phyloP scores from a whole-genome alignment of 2,329 filamentous ascomycete species.

The Gnomoniopsis smithogilvyi region DNA sequence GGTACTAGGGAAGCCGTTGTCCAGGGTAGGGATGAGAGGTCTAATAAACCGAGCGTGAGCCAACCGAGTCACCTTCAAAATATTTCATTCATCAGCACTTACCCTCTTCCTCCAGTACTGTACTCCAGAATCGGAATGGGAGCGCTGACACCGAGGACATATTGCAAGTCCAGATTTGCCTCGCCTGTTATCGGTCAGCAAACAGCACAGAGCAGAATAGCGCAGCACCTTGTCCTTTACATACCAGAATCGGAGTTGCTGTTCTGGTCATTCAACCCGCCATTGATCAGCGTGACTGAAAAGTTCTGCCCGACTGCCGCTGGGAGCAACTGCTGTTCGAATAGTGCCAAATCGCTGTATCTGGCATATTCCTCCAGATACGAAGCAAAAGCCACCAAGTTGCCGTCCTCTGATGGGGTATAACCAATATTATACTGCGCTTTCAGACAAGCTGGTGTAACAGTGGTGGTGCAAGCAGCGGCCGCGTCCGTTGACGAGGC shows the following conservation, averaged over 20 bases:
- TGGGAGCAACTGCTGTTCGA: slow-evolving; percentile 49
- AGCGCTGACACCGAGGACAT: slow-evolving; percentile 18
- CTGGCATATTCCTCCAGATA: slow-evolving; percentile 48
- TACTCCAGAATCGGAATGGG: slow-evolving; percentile 25
- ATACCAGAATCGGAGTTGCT: slow-evolving; percentile 32
- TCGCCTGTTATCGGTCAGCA: slow-evolving; percentile 20
- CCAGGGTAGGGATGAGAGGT: slow-evolving; percentile 50
- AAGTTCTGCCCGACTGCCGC: slow-evolving; percentile 51
- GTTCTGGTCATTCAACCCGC: slow-evolving; percentile 48
- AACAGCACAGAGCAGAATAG: too few relatives aligned
- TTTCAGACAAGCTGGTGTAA: slow-evolving; percentile 47
- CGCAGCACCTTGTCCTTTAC: neutral
- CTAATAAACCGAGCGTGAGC: too few relatives aligned
- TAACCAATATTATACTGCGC: slow-evolving; percentile 45
- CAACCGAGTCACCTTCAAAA: slow-evolving; percentile 31
- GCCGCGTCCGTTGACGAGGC: slow-evolving; percentile 16
- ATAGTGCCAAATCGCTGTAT: slow-evolving; percentile 46
- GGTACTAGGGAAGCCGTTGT: slow-evolving; percentile 49
- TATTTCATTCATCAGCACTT: neutral
- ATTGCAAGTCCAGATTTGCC: slow-evolving; percentile 26
- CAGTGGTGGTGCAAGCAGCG: slow-evolving; percentile 33
- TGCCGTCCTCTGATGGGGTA: slow-evolving; percentile 26
- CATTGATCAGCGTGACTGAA: slow-evolving; percentile 52
- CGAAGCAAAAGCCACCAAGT: slow-evolving; percentile 35
- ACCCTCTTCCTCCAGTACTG: slow-evolving; percentile 23